Percentiles rank a stretch among this genome's conserved stretches.
phyloP scores from a whole-genome alignment of 2,329 filamentous ascomycete species.

The Bipolaris cookei region DNA sequence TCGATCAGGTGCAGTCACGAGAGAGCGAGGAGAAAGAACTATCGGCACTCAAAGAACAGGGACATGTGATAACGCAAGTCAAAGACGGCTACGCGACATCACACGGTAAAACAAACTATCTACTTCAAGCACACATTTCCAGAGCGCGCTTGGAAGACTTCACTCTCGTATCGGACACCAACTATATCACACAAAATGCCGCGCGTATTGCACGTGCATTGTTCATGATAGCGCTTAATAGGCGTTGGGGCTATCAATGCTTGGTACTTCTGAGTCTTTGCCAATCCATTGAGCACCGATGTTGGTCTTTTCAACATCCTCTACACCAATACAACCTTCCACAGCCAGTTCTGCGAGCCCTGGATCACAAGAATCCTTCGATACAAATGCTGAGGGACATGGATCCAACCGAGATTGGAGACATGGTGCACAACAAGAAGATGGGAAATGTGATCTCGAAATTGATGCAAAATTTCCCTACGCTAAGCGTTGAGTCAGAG shows the following conservation, averaged over 20 bases:
- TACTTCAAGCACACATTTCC: constrained; percentile 93
- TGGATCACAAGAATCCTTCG: constrained; percentile 81
- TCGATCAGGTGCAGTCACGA: constrained; percentile 92
- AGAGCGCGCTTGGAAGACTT: constrained; percentile 89
- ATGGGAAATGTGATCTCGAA: constrained; percentile 84
- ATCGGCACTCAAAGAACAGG: constrained; percentile 71
- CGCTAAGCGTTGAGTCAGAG: constrained; percentile 86
- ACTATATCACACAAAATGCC: constrained; percentile 94
- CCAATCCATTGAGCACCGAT: constrained; percentile 94
- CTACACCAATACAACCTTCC: constrained; percentile 94
- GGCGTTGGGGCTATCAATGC: constrained; percentile 95
- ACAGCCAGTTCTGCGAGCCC: constrained; percentile 78
- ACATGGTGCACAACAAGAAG: constrained; percentile 85
- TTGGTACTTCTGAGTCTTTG: constrained; percentile 87
- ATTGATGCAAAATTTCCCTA: constrained; percentile 89
- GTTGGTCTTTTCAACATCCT: constrained; percentile 95
- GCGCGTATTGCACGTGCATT: constrained; percentile 91
- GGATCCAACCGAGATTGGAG: constrained; percentile 88
- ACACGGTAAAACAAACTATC: constrained; percentile 93
- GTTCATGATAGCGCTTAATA: constrained; percentile 96
- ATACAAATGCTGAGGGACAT: constrained; percentile 90
- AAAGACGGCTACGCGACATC: constrained; percentile 69
- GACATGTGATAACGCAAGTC: constrained; percentile 74
- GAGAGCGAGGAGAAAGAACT: constrained; percentile 91
- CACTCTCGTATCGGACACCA: constrained; percentile 86